phyloP scores from a whole-genome alignment of 1,284 basidiomycete genomes.

The Cystobasidium pallidum region DNA sequence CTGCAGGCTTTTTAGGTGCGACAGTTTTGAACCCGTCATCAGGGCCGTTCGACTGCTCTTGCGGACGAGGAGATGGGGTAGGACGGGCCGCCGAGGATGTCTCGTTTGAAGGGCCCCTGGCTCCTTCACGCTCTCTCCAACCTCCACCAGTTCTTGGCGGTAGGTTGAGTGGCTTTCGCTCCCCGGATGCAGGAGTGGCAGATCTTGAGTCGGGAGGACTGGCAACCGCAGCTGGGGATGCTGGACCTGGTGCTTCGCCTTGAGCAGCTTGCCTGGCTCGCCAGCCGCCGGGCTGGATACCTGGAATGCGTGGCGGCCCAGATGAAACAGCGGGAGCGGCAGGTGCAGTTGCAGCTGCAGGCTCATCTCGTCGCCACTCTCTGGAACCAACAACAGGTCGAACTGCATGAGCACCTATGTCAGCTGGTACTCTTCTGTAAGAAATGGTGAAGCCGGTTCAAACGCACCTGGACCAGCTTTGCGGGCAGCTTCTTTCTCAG shows the following conservation, averaged over 20 bases:
- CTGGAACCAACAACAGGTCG: slow-evolving; percentile 8
- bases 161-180: slow-evolving; percentile 21
- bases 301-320: slow-evolving; percentile 45
- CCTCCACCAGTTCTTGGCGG: slow-evolving; percentile 11
- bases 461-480: slow-evolving; percentile 26
- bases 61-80: neutral
- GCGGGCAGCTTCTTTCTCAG: slow-evolving; percentile 27
- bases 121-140: slow-evolving; percentile 35
- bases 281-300: slow-evolving; percentile 16
- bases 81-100: neutral
- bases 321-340: slow-evolving; percentile 27
- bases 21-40: slow-evolving; percentile 39
- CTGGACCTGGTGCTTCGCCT: neutral
- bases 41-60: neutral
- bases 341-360: slow-evolving; percentile 37
- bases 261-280: neutral
- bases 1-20: slow-evolving; percentile 36
- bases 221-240: neutral
- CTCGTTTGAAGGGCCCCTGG: neutral
- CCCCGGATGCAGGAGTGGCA: slow-evolving; percentile 23
- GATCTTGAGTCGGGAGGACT: slow-evolving; percentile 16
- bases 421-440: neutral
- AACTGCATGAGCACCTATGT: neutral
- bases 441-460: neutral
- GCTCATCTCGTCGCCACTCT: slow-evolving; percentile 26